Evolutionary conservation across 202 grass and related monocot genomes (phyloP), one percentile per base, ranked within the genome.

Genomic region (Cymbopogon flexuosus): DNA sequence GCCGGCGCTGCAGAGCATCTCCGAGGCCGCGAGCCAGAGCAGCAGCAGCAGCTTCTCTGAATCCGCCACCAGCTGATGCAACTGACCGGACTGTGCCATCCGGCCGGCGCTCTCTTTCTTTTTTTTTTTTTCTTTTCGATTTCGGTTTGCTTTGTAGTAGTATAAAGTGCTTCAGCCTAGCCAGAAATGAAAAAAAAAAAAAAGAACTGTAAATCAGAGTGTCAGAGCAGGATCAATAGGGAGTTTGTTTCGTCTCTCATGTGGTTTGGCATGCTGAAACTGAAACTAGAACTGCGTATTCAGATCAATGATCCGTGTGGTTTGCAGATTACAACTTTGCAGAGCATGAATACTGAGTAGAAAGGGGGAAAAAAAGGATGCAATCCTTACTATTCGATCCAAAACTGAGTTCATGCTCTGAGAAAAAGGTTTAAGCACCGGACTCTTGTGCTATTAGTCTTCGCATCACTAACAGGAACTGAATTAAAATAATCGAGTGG

Each of bases 1-100:
- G n/a, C 96, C 96, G 61, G 94, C 90, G 1, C 88, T 99, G 75
- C 77, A 93, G 85, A 99, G 96, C 83, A 99, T 99, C 70, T 88
- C 90, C 43, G 96, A 99, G 80, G 60, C 87, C 13, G 79, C 79
- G 35, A 82, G 84, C 40, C 87, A 89, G 73, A 72, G 45, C 68
- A 30, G 68, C 66, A 89, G 72, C 69, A 75, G 83, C 67, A 68
- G 36, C 39, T 12, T 87, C 79, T 79, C 84, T 81, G 88, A 86
- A 89, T 82, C 62, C 31, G 68, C 46, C 41, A 27, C 79, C 35
- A 77, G 69, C 70, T 81, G 22, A 51, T 75, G 65, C 58, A 60
- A 21, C 65, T 60, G 35, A 69, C 59, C 51, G 67, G 78, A 78
- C 63, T 60, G 11, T 77, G 54, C 58, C 45, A 29, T 65, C 57